These are phyloP conservation scores for Agarophyton chilense DNA, from an alignment of 23 red algal species.

Conservation along the genomic window DNA sequence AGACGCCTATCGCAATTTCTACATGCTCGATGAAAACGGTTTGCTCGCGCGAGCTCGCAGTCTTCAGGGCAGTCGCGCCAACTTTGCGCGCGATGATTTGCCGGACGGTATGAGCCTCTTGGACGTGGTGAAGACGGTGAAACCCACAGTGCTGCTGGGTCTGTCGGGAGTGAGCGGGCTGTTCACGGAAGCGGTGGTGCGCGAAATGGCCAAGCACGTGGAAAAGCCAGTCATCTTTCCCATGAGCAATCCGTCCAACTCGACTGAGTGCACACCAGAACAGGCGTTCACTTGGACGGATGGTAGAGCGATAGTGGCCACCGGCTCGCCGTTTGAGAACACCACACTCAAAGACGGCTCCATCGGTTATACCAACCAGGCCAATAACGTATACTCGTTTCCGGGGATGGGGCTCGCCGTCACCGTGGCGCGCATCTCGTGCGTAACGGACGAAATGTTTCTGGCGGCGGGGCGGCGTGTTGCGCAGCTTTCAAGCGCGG, in stretches of 20 bases:
- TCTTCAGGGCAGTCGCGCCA: neutral
- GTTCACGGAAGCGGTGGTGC: slow-evolving; percentile 83
- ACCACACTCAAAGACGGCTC: slow-evolving; percentile 53
- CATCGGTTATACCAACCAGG: slow-evolving; percentile 72
- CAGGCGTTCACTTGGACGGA: slow-evolving; percentile 86
- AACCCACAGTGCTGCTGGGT: slow-evolving; percentile 93
- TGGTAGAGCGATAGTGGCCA: slow-evolving; percentile 84
- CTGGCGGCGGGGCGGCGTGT: slow-evolving; percentile 78
- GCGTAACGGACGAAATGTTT: slow-evolving; percentile 97
- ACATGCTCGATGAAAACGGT: slow-evolving; percentile 69
- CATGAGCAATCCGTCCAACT: slow-evolving; percentile 88
- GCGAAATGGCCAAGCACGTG: slow-evolving; percentile 74
- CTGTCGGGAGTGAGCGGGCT: slow-evolving; percentile 78
- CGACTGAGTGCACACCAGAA: slow-evolving; percentile 92
- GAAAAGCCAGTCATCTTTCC: slow-evolving; percentile 87
- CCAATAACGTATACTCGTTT: slow-evolving; percentile 97
- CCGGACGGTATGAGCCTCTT: slow-evolving; percentile 58
- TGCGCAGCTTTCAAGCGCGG: slow-evolving; percentile 49
- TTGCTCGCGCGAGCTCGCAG: slow-evolving; percentile 6
- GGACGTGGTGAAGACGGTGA: slow-evolving; percentile 65
- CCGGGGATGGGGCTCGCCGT: slow-evolving; percentile 85
- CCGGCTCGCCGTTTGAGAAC: slow-evolving; percentile 90
- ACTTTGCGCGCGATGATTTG: slow-evolving; percentile 49
- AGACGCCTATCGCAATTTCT: slow-evolving; percentile 58
- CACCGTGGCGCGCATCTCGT: slow-evolving; percentile 68